phyloP scores from a whole-genome alignment of 2,329 filamentous ascomycete species.

The Clonostachys rhizophaga region DNA sequence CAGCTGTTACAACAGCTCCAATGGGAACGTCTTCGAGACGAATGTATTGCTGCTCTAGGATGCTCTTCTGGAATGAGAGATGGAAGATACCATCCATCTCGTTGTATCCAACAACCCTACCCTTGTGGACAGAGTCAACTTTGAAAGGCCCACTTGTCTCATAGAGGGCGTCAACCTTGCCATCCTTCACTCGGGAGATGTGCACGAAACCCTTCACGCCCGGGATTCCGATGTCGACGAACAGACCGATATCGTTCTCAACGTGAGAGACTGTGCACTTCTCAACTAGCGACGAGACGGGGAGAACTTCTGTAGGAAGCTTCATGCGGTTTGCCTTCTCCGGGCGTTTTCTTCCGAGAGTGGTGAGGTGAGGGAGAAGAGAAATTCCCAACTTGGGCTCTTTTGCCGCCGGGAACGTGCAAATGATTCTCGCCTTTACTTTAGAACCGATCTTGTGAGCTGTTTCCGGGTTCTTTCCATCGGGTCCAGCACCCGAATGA shows the following conservation, averaged over 20 bases:
- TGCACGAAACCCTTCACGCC: slow-evolving; percentile 86
- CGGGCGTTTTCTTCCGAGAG: slow-evolving; percentile 46
- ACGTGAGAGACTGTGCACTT: slow-evolving; percentile 77
- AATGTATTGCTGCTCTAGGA: slow-evolving; percentile 84
- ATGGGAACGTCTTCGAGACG: slow-evolving; percentile 86
- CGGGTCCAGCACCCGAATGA: slow-evolving; percentile 74
- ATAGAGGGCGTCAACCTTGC: slow-evolving; percentile 79
- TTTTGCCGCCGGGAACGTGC: slow-evolving; percentile 75
- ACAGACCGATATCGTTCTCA: slow-evolving; percentile 75
- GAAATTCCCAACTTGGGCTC: slow-evolving; percentile 84
- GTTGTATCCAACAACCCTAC: slow-evolving; percentile 82
- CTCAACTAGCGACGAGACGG: slow-evolving; percentile 72
- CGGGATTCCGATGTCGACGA: slow-evolving; percentile 59
- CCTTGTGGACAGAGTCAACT: slow-evolving; percentile 71
- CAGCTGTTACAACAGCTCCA: slow-evolving; percentile 75
- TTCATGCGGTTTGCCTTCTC: slow-evolving; percentile 28
- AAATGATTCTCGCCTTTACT: slow-evolving; percentile 81
- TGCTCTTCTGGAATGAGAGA: slow-evolving; percentile 74
- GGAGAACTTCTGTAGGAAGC: slow-evolving; percentile 53
- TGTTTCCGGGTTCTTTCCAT: slow-evolving; percentile 64
- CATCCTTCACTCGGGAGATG: slow-evolving; percentile 87
- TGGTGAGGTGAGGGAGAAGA: slow-evolving; percentile 76
- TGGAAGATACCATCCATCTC: slow-evolving; percentile 81
- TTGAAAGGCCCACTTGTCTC: slow-evolving; percentile 75
- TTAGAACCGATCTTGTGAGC: slow-evolving; percentile 82